Conservation (phyloP, 2,329 filamentous ascomycete species). For the Epichloe elymi region DNA sequence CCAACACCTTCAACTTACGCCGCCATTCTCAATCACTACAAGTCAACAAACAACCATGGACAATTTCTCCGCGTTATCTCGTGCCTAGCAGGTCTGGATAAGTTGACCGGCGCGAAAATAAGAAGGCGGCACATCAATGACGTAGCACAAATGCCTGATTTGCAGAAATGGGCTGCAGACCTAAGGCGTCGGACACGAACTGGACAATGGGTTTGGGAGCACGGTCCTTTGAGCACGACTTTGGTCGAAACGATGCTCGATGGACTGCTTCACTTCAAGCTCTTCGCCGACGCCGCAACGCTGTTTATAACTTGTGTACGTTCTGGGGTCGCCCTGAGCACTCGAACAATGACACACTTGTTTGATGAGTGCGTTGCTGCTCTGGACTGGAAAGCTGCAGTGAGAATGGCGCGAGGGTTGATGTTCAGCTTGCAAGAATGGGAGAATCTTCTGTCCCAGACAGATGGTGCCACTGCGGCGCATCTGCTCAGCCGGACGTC, state of each 20-base stretch:
- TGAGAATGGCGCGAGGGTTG: slow-evolving; percentile 19
- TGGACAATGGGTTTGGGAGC: slow-evolving; percentile 27
- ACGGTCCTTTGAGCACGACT: slow-evolving; percentile 22
- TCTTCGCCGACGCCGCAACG: slow-evolving; percentile 29
- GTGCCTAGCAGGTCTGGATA: slow-evolving; percentile 31
- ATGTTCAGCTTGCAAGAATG: slow-evolving; percentile 14
- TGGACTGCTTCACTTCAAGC: slow-evolving; percentile 34
- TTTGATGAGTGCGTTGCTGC: slow-evolving; percentile 28
- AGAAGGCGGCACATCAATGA: slow-evolving; percentile 21
- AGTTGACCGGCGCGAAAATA: slow-evolving; percentile 25
- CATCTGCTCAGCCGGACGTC: slow-evolving; percentile 20
- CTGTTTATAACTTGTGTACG: slow-evolving; percentile 28
- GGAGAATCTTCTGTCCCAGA: slow-evolving; percentile 12
- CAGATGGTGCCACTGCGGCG: slow-evolving; percentile 9
- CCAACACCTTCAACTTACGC: slow-evolving; percentile 36
- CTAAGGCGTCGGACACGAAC: slow-evolving; percentile 12
- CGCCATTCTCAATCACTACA: slow-evolving; percentile 38
- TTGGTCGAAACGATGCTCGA: slow-evolving; percentile 33
- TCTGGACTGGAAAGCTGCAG: slow-evolving; percentile 26
- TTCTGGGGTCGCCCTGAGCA: slow-evolving; percentile 20
- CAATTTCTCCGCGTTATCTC: slow-evolving; percentile 31
- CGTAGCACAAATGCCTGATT: slow-evolving; percentile 12
- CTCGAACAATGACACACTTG: slow-evolving; percentile 21
- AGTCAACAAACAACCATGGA: slow-evolving; percentile 24
- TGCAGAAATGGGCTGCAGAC: slow-evolving; percentile 18